These are phyloP conservation scores for Ambrosia hybrid DNA, from an alignment of 140 eudicot genomes.

Conservation along the genomic window DNA sequence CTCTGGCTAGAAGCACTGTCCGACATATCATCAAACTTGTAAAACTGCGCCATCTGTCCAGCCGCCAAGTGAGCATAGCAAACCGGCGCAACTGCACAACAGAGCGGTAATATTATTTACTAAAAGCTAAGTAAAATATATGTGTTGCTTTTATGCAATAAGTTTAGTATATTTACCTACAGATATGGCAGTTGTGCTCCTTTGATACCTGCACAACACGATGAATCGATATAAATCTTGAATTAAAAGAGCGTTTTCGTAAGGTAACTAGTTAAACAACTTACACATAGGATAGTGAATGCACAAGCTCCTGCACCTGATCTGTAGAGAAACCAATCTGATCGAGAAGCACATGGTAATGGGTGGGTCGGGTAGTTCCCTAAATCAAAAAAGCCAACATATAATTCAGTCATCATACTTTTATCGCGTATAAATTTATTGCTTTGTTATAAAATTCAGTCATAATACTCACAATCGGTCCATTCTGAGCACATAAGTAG, in stretches of 20 bases:
- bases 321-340: constrained; percentile 63
- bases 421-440: neutral
- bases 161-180: constrained; percentile 40
- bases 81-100: constrained; percentile 69
- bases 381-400: constrained; percentile 12
- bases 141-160: neutral
- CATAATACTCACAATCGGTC: constrained; percentile 45
- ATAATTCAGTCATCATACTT: neutral
- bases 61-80: constrained; percentile 91
- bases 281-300: constrained; percentile 69
- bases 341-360: constrained; percentile 58
- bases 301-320: constrained; percentile 56
- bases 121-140: too few species aligned
- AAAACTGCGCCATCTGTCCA: constrained; percentile 65
- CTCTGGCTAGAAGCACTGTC: constrained; percentile 61
- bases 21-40: constrained; percentile 64
- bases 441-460: neutral
- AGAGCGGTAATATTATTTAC: neutral
- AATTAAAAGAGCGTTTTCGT: neutral
- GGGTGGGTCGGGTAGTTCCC: constrained; percentile 74
- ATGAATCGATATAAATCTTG: neutral
- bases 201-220: constrained; percentile 64
- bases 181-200: constrained; percentile 82
- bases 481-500: constrained; percentile 53
- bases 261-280: constrained; percentile 13